Conservation (phyloP, 441 rosid genomes). For the Populus tomentosa region DNA sequence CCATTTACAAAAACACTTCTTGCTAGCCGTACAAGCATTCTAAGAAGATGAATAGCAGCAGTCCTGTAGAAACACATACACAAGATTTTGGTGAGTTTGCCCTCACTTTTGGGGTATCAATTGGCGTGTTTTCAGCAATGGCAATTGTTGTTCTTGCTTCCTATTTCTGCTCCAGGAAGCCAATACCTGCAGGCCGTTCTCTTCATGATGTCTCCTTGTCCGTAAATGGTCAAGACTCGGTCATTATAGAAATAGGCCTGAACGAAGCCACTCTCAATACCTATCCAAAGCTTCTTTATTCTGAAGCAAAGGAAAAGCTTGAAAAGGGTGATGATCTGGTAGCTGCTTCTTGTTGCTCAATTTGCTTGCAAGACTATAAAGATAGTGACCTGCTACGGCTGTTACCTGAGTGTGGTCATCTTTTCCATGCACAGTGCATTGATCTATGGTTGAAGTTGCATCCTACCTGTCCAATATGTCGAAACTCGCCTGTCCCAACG, state of each 20-base stretch:
- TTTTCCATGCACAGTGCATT: conserved; percentile 15
- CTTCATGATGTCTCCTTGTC: background rate
- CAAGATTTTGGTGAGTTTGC: background rate
- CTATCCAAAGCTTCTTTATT: conserved; percentile 5
- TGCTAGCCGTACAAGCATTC: background rate
- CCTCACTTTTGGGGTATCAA: background rate
- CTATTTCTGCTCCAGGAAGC: conserved; percentile 6
- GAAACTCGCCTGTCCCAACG: conserved; percentile 2
- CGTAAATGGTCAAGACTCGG: background rate
- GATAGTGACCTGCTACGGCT: conserved; percentile 12
- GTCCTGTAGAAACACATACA: background rate
- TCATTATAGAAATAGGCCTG: conserved; percentile 4
- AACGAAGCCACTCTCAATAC: conserved; percentile 6
- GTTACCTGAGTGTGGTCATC: conserved; percentile 15
- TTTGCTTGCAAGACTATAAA: conserved; percentile 18
- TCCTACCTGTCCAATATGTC: conserved; percentile 14
- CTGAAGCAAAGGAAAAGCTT: background rate
- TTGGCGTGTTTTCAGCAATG: background rate
- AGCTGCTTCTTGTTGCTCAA: background rate
- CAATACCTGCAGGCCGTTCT: background rate
- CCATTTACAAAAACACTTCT: background rate
- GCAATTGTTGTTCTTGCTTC: background rate
- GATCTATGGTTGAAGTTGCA: conserved; percentile 18
- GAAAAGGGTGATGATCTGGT: background rate
- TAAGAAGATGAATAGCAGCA: background rate